These are phyloP conservation scores for Closterium sp. DNA, from an alignment of 139 green algal species.

Conservation along the genomic window DNA sequence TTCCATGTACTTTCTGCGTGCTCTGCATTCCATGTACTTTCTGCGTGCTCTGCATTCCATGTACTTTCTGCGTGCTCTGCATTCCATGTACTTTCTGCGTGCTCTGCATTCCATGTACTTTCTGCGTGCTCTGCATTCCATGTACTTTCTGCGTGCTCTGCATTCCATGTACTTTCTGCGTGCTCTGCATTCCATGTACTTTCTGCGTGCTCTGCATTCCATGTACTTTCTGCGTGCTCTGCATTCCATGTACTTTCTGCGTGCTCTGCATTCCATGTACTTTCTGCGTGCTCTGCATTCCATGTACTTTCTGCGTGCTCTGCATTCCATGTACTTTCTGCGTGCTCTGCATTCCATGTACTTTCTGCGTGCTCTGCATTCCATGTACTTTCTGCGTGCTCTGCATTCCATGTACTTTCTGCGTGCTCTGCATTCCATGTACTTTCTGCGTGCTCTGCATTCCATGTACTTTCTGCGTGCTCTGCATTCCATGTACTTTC, in stretches of 20 bases:
- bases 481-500: not conserved
- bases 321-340: not conserved
- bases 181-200: no score
- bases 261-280: not conserved
- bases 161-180: no score
- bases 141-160: not conserved
- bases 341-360: no score
- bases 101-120: not conserved
- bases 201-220: not conserved
- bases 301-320: not conserved
- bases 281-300: no score
- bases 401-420: not conserved
- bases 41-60: not conserved
- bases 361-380: not conserved
- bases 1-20: no score
- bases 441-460: no score
- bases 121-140: no score
- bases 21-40: no score
- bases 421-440: not conserved
- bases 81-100: not conserved
- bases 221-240: no score
- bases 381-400: no score
- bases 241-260: not conserved
- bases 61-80: no score
- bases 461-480: not conserved